phyloP scores from a whole-genome alignment of 1,284 basidiomycete genomes.

The Moesziomyces globuligerus region DNA sequence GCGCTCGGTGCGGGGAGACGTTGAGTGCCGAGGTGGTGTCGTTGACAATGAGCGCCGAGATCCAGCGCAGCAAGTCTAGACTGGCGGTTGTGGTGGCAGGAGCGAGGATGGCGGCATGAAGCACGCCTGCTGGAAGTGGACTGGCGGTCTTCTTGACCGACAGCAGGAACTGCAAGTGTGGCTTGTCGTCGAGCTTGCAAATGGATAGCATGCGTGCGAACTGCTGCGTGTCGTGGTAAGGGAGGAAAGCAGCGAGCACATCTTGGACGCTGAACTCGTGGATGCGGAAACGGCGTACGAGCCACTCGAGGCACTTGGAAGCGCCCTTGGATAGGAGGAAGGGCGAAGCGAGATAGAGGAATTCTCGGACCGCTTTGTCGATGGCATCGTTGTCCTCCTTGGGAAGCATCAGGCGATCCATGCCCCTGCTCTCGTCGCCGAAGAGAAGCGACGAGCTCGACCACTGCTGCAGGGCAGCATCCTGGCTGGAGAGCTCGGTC shows the following conservation, averaged over 20 bases:
- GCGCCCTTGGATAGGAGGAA: constrained; percentile 84
- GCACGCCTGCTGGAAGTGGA: constrained; percentile 56
- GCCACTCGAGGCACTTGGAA: constrained; percentile 92
- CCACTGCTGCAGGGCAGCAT: constrained; percentile 50
- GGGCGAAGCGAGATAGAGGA: constrained; percentile 79
- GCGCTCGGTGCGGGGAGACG: constrained; percentile 75
- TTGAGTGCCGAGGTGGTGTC: constrained; percentile 70
- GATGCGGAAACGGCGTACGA: constrained; percentile 91
- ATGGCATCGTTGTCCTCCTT: constrained; percentile 75
- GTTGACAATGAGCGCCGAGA: constrained; percentile 74
- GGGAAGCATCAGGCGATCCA: constrained; percentile 84
- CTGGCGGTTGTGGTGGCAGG: constrained; percentile 69
- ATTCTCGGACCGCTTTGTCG: constrained; percentile 74
- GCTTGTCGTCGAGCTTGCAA: constrained; percentile 70
- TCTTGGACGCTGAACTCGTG: constrained; percentile 90
- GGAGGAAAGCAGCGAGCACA: constrained; percentile 85
- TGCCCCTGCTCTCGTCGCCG: constrained; percentile 78
- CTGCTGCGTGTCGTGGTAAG: constrained; percentile 93
- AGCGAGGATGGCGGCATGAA: constrained; percentile 58
- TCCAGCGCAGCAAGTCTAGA: constrained; percentile 75
- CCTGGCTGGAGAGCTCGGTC: constrained; percentile 72
- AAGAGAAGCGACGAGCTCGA: constrained; percentile 78
- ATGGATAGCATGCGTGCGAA: constrained; percentile 93
- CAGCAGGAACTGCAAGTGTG: constrained; percentile 54
- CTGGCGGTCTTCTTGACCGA: constrained; percentile 56